Evolutionary conservation across 2,329 filamentous ascomycete genomes (phyloP).

Genomic region (Penicillium sp.): DNA sequence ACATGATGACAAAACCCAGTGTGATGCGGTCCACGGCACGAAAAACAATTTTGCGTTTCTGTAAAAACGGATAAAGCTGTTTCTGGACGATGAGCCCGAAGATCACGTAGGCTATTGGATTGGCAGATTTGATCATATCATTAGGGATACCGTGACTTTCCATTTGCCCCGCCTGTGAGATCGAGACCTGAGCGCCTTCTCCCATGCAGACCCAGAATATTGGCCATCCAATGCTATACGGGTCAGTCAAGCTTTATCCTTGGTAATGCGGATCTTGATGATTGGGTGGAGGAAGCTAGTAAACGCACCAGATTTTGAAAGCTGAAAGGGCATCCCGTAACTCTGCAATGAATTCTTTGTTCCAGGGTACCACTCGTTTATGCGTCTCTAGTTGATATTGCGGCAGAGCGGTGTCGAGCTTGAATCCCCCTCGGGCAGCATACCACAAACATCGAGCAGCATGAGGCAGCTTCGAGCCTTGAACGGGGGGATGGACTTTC

Average conservation of each 20-base stretch:
- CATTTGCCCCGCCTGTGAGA: constrained; percentile 61
- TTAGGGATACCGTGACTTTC: constrained; percentile 57
- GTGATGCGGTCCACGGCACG: constrained; percentile 60
- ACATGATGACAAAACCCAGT: constrained; percentile 59
- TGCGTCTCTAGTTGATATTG: constrained; percentile 12
- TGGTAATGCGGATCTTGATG: neutral
- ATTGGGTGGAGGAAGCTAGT: no score
- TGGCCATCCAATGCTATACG: constrained; percentile 12
- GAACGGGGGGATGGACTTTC: neutral
- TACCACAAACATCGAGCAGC: constrained; percentile 5
- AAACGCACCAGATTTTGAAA: constrained; percentile 10
- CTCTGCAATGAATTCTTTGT: constrained; percentile 14
- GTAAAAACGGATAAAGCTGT: constrained; percentile 61
- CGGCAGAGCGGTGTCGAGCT: constrained; percentile 15
- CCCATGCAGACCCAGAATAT: constrained; percentile 23
- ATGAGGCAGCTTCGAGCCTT: neutral
- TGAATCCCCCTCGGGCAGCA: constrained; percentile 8
- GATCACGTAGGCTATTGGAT: constrained; percentile 64
- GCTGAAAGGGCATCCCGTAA: constrained; percentile 11
- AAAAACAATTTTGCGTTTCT: constrained; percentile 57
- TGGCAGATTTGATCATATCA: constrained; percentile 64
- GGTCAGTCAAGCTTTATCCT: neutral
- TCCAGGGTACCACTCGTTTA: constrained; percentile 12
- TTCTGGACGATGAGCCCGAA: constrained; percentile 57
- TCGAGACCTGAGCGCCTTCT: constrained; percentile 30